These are phyloP conservation scores for Coemansia pectinata DNA, from an alignment of 192 early-diverging fungal genomes.

Conservation along the genomic window DNA sequence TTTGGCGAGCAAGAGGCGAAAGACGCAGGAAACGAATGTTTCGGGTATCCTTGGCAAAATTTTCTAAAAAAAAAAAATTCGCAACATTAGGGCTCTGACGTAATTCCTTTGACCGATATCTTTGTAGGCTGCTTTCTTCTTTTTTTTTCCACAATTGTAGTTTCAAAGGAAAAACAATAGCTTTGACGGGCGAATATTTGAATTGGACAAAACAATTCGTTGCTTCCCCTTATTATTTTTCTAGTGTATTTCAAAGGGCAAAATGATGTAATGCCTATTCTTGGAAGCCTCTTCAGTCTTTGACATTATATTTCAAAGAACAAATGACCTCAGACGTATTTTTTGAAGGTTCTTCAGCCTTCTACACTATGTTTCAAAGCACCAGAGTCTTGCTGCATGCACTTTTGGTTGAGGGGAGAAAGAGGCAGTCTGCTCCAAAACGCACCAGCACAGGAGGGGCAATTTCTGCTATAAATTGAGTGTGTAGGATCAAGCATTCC, in stretches of 20 bases:
- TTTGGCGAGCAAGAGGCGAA: slow-evolving; percentile 15
- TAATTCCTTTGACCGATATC: no score
- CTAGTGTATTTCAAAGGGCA: no score
- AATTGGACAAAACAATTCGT: no score
- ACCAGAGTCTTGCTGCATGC: neutral
- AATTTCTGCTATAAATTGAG: neutral
- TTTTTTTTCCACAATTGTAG: neutral
- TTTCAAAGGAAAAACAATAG: neutral
- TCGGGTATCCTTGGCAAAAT: slow-evolving; percentile 59
- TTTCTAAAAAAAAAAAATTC: slow-evolving; percentile 18
- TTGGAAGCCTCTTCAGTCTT: no score
- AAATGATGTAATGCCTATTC: no score
- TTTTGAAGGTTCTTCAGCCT: neutral
- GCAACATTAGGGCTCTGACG: no score
- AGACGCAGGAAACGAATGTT: slow-evolving; percentile 30
- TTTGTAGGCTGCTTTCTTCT: no score
- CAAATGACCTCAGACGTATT: no score
- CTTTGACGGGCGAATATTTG: neutral
- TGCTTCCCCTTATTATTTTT: no score
- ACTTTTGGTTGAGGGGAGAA: neutral
- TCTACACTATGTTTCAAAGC: neutral
- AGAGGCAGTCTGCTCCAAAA: neutral
- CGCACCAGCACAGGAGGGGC: neutral
- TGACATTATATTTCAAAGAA: no score
- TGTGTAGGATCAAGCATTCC: no score